Evolutionary conservation across 1,284 basidiomycete species (phyloP).

Genomic region (Agroathelia rolfsii): DNA sequence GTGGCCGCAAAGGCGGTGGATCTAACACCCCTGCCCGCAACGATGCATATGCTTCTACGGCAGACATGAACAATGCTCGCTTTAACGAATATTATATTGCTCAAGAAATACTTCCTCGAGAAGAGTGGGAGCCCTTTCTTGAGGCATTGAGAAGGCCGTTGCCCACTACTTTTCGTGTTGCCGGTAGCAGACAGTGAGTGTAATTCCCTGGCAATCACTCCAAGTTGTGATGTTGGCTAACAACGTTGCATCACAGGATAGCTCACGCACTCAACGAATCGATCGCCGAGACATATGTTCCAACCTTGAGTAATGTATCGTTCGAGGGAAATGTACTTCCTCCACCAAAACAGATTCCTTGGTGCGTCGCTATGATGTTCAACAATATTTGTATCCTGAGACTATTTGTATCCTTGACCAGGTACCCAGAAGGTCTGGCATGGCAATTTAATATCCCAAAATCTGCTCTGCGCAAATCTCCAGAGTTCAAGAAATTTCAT

Average conservation of each 20-base stretch:
- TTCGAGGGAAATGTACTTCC: slow-evolving; percentile 72
- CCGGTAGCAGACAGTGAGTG: slow-evolving; percentile 76
- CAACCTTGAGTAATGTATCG: slow-evolving; percentile 61
- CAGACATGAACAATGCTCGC: slow-evolving; percentile 62
- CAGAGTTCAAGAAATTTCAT: slow-evolving; percentile 96
- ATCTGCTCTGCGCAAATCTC: slow-evolving; percentile 79
- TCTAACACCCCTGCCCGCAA: no score
- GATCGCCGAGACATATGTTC: slow-evolving; percentile 73
- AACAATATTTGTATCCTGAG: no score
- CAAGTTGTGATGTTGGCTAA: slow-evolving; percentile 1
- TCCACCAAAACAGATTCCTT: slow-evolving; percentile 80
- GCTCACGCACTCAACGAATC: slow-evolving; percentile 65
- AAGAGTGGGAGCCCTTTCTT: slow-evolving; percentile 78
- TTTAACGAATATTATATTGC: slow-evolving; percentile 74
- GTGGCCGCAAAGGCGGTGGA: no score
- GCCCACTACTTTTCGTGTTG: slow-evolving; percentile 92
- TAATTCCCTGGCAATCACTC: slow-evolving; percentile 5
- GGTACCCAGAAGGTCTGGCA: slow-evolving; percentile 92
- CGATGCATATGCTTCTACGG: no score
- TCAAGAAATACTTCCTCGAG: slow-evolving; percentile 56
- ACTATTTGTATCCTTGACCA: no score
- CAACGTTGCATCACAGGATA: slow-evolving; percentile 33
- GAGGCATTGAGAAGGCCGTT: slow-evolving; percentile 62
- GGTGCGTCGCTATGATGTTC: slow-evolving; percentile 59
- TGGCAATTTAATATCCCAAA: slow-evolving; percentile 96